phyloP scores from a whole-genome alignment of 306 rosid genomes.

The Malus domestica region ASM211411v1 NC_041792.1:21378407-21378906 shows the following conservation, averaged over 20 bases:
- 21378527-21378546: conserved; percentile 15
- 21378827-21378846: conserved; percentile 72
- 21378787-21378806: conserved; percentile 93
- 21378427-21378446: neutral
- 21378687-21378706: conserved; percentile 59
- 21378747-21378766: conserved; percentile 52
- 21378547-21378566: conserved; percentile 53
- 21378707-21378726: conserved; percentile 54
- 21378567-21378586: conserved; percentile 92
- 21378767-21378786: conserved; percentile 58
- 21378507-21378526: neutral
- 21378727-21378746: conserved; percentile 63
- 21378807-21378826: conserved; percentile 88
- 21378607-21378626: conserved; percentile 27
- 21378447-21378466: neutral
- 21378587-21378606: conserved; percentile 86
- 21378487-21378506: neutral
- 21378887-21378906: conserved; percentile 79
- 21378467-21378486: neutral
- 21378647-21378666: conserved; percentile 60
- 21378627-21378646: conserved; percentile 50
- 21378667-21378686: conserved; percentile 65
- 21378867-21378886: conserved; percentile 75
- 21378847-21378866: conserved; percentile 74
- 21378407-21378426: neutral